A percentile compares a stretch with the other conserved stretches of the same genome.
These are phyloP conservation scores for Terana coerulea DNA, from an alignment of 768 basidiomycete species.

Conservation along the genomic window DNA sequence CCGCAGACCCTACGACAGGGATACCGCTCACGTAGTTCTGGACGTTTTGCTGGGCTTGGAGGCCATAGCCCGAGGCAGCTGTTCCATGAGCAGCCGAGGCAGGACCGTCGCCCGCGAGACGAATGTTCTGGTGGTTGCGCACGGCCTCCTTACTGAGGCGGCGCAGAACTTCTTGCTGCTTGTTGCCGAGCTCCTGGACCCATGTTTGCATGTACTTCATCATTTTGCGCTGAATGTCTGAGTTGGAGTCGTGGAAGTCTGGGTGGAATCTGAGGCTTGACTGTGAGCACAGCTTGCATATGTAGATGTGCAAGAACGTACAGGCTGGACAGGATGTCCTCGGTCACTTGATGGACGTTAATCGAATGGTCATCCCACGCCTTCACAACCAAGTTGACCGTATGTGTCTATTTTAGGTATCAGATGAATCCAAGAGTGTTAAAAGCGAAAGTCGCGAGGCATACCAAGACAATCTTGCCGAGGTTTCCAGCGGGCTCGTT, in stretches of 20 bases:
- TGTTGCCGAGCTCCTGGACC: slow-evolving; percentile 48
- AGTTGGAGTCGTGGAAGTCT: slow-evolving; percentile 64
- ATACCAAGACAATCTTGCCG: slow-evolving; percentile 64
- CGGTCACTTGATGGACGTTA: slow-evolving; percentile 52
- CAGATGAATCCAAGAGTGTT: too few relatives aligned
- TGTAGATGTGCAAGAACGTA: slow-evolving; percentile 33
- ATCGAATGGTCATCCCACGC: slow-evolving; percentile 77
- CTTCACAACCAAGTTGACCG: slow-evolving; percentile 64
- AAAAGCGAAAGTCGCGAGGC: slow-evolving; percentile 19
- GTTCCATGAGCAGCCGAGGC: slow-evolving; percentile 41
- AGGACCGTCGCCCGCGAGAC: slow-evolving; percentile 51
- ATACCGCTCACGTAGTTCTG: slow-evolving; percentile 25
- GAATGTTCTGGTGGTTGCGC: slow-evolving; percentile 68
- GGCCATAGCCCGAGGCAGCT: slow-evolving; percentile 45
- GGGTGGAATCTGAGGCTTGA: slow-evolving; percentile 68
- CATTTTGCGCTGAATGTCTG: slow-evolving; percentile 75
- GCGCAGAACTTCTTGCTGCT: slow-evolving; percentile 45
- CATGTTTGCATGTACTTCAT: slow-evolving; percentile 61
- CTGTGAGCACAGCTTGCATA: too few relatives aligned
- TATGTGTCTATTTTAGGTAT: slow-evolving; percentile 41
- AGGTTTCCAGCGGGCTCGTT: slow-evolving; percentile 81
- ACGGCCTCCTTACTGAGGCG: slow-evolving; percentile 66
- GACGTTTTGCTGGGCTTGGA: slow-evolving; percentile 44
- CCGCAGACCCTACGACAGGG: slow-evolving; percentile 14
- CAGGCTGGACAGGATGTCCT: slow-evolving; percentile 68